Percentiles rank a stretch among this genome's conserved stretches.
Evolutionary conservation across 2,329 filamentous ascomycete genomes (phyloP).

Genomic region (Calonectria multiphialidica): DNA sequence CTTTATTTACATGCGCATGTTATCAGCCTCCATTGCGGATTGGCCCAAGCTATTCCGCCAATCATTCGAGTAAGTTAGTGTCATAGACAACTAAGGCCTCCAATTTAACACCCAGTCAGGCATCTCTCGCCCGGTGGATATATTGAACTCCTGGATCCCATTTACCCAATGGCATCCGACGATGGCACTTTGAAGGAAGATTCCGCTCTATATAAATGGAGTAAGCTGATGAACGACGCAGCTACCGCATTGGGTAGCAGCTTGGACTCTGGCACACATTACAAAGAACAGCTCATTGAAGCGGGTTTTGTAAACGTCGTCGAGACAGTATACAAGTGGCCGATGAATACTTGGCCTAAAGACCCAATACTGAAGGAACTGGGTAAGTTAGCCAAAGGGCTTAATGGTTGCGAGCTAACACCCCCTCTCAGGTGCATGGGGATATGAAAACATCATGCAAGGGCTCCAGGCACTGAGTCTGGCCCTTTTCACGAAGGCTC

Average conservation of each 20-base stretch:
- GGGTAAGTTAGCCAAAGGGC: neutral
- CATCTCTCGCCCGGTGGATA: slow-evolving; percentile 30
- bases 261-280: slow-evolving; percentile 14
- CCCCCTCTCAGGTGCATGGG: neutral
- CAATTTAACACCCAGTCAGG: neutral
- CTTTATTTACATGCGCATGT: slow-evolving; percentile 28
- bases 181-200: slow-evolving; percentile 24
- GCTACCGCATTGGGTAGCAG: slow-evolving; percentile 14
- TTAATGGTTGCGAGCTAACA: neutral
- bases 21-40: slow-evolving; percentile 22
- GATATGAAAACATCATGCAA: neutral
- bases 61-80: slow-evolving; percentile 4
- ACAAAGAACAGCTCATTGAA: slow-evolving; percentile 26
- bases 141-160: slow-evolving; percentile 29
- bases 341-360: slow-evolving; percentile 27
- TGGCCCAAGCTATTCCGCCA: slow-evolving; percentile 22
- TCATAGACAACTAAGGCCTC: too few relatives aligned
- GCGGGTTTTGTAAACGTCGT: slow-evolving; percentile 28
- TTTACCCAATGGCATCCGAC: slow-evolving; percentile 23
- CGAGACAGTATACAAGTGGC: slow-evolving; percentile 28
- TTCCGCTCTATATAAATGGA: slow-evolving; percentile 29
- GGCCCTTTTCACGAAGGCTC: neutral
- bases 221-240: slow-evolving; percentile 22
- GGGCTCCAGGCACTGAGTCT: neutral
- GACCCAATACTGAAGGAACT: slow-evolving; percentile 24